phyloP scores from a whole-genome alignment of 2,329 filamentous ascomycete genomes.

The Pseudogymnoascus sp. region DNA sequence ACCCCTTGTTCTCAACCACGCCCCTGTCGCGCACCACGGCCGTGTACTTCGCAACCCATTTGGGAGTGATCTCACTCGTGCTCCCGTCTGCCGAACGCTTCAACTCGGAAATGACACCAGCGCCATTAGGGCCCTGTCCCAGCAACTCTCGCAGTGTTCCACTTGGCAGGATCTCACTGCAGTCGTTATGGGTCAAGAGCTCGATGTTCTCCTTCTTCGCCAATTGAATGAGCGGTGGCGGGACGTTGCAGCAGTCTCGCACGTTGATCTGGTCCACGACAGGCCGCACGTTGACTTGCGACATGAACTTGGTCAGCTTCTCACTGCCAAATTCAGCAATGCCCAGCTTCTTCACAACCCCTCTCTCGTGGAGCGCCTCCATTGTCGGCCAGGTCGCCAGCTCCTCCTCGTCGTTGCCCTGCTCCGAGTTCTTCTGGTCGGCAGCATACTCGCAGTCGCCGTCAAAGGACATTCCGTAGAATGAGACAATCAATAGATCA shows the following conservation, averaged over 20 bases:
- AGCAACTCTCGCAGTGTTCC: slow-evolving; percentile 81
- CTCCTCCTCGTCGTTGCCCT: slow-evolving; percentile 61
- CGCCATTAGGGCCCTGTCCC: slow-evolving; percentile 62
- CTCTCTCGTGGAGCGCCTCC: slow-evolving; percentile 64
- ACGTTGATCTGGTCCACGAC: slow-evolving; percentile 94
- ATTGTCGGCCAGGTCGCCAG: slow-evolving; percentile 62
- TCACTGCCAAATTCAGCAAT: slow-evolving; percentile 87
- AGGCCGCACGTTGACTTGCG: slow-evolving; percentile 62
- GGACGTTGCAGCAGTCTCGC: slow-evolving; percentile 90
- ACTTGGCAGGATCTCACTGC: slow-evolving; percentile 78
- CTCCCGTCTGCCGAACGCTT: slow-evolving; percentile 56
- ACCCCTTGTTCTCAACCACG: slow-evolving; percentile 97
- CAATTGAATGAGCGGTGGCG: slow-evolving; percentile 73
- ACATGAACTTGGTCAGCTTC: slow-evolving; percentile 70
- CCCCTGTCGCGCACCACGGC: slow-evolving; percentile 89
- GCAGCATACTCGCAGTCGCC: slow-evolving; percentile 80
- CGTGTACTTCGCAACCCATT: slow-evolving; percentile 97
- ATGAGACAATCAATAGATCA: slow-evolving; percentile 85
- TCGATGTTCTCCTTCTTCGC: slow-evolving; percentile 81
- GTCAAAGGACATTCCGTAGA: slow-evolving; percentile 88
- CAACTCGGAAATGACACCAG: slow-evolving; percentile 59
- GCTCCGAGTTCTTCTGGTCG: slow-evolving; percentile 51
- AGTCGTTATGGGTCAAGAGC: slow-evolving; percentile 87
- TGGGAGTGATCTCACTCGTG: slow-evolving; percentile 59
- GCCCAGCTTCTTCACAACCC: slow-evolving; percentile 68